These are phyloP conservation scores for Lanmaoa pseudosensibilis DNA, from an alignment of 768 basidiomycete species.

Conservation along the genomic window DNA sequence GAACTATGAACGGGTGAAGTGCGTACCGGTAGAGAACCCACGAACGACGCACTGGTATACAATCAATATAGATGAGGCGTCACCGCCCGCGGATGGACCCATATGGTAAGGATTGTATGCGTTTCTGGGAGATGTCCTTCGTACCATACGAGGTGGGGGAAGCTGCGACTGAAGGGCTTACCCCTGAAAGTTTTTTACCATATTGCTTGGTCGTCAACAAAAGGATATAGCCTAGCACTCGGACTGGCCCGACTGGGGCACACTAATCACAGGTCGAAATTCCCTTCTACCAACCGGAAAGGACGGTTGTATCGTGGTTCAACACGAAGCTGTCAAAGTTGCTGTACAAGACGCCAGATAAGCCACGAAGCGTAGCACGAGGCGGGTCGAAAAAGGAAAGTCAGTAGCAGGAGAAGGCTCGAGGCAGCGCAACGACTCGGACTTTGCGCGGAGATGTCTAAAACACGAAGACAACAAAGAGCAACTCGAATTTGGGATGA, in stretches of 20 bases:
- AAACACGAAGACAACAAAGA: not conserved
- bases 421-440: not conserved
- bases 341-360: not conserved
- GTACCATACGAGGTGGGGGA: too few species aligned
- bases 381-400: not conserved
- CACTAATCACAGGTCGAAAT: not conserved
- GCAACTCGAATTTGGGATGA: not conserved
- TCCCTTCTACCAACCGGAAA: not conserved
- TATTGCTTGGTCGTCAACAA: not conserved
- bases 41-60: not conserved
- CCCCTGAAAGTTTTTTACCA: not conserved
- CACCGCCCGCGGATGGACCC: too few species aligned
- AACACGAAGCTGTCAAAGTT: not conserved
- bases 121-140: not conserved
- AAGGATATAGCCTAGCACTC: too few species aligned
- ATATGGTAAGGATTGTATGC: not conserved
- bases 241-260: not conserved
- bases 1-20: not conserved
- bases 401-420: too few species aligned
- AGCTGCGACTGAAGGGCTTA: not conserved
- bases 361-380: too few species aligned
- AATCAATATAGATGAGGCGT: too few species aligned
- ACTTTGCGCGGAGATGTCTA: not conserved
- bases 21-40: too few species aligned
- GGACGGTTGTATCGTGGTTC: not conserved